Conservation (phyloP, 2,329 filamentous ascomycete genomes). For the Talaromyces pinophilus region DNA sequence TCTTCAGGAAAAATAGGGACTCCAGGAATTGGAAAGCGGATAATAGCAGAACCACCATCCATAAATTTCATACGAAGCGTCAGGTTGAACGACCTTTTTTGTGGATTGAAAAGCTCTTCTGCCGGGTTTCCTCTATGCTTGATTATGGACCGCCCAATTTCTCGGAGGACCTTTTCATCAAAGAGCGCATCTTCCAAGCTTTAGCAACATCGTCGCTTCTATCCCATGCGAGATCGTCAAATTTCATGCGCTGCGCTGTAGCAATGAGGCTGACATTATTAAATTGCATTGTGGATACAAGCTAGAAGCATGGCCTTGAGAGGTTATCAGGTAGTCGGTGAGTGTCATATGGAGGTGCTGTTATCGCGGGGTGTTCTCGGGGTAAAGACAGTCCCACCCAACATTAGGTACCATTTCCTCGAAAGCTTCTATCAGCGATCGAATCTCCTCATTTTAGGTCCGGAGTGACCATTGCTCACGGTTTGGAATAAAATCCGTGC, state of each 20-base stretch:
- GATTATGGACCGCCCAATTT: slow-evolving; percentile 23
- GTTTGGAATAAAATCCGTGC: background rate
- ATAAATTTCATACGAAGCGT: slow-evolving; percentile 28
- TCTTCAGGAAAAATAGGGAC: slow-evolving; percentile 30
- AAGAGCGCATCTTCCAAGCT: background rate
- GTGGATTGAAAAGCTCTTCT: slow-evolving; percentile 23
- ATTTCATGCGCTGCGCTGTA: background rate
- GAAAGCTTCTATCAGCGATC: background rate
- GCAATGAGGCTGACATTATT: background rate
- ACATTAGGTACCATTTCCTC: background rate
- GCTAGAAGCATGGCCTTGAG: background rate
- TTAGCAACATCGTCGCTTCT: background rate
- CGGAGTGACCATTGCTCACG: background rate
- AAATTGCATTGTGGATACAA: too few relatives aligned
- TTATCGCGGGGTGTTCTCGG: slow-evolving; percentile 8
- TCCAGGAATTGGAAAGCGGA: slow-evolving; percentile 29
- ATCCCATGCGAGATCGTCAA: background rate
- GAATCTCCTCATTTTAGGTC: background rate
- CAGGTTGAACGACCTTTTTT: slow-evolving; percentile 29
- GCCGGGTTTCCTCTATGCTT: slow-evolving; percentile 21
- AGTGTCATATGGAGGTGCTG: background rate
- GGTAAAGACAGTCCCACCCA: background rate
- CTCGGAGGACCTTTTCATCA: background rate
- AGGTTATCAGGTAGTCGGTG: background rate
- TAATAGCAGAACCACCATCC: slow-evolving; percentile 23